Evolutionary conservation across 192 early-diverging fungal genomes (phyloP), one percentile per base, ranked within the genome.

Genomic region (Rhizophagus prolifer): DNA sequence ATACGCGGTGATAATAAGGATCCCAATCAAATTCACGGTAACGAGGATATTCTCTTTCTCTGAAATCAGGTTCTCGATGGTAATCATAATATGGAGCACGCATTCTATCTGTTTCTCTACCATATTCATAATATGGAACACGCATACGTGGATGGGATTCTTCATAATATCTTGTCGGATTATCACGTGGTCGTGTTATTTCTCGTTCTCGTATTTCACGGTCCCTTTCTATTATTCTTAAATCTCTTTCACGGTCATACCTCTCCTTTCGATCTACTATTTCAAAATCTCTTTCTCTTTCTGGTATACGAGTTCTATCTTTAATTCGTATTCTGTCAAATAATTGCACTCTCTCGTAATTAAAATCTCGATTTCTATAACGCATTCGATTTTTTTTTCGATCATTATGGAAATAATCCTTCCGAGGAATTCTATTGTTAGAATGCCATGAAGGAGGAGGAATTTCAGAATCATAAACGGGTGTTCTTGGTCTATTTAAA

Each of bases 281-380:
- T 25, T 67, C 65, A n/a, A 41, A 41, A 41, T 67, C 65, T 38
- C 65, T 67, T n/a, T 36, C 36, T n/a, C 34, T 67, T n/a, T 67
- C 65, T 38, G 36, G n/a, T 41, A 19, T 21, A n/a, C 31, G 64
- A 8, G 26, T 30, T 38, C 65, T 67, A 41, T 67, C 65, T 41
- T 36, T 30, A 21, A n/a, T 38, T n/a, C 36, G 30, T 21, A 41
- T 36, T 67, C 62, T 64, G 14, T 64, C 62, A 26, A 64, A 30
- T 9, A 38, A n/a, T 34, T n/a, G 34, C 13, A n/a, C 36, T 41
- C 65, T 38, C 10, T 67, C 65, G 21, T 36, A 28, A 67, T 67
- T 36, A 67, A 67, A 38, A 36, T 67, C 30, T n/a, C 65, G 30
- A 21, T 67, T 36, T 9, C 36, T 67, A 41, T 66, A 26, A 38